These are phyloP conservation scores for Lithospermum erythrorhizon DNA, from an alignment of 257 asterid species.

Conservation along the genomic window DNA sequence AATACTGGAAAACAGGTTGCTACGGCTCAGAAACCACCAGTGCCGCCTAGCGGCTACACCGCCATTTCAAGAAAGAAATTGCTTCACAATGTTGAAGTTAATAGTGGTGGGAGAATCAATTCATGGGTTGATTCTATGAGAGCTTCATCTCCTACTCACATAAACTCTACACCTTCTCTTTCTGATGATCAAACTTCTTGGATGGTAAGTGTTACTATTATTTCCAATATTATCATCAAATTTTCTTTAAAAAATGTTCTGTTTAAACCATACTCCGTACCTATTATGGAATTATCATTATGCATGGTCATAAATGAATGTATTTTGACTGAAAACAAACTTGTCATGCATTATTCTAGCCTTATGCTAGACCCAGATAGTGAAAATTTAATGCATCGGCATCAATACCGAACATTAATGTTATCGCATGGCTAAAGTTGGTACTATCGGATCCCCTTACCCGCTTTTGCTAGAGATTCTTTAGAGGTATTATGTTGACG, in stretches of 20 bases:
- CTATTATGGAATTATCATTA: not conserved
- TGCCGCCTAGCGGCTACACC: conserved; percentile 46
- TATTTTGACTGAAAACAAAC: too few species aligned
- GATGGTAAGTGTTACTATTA: conserved; percentile 26
- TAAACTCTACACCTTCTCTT: conserved; percentile 29
- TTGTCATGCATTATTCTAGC: too few species aligned
- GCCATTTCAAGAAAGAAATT: conserved; percentile 46
- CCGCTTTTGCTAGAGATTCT: too few species aligned
- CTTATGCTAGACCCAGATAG: too few species aligned
- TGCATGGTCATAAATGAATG: not conserved
- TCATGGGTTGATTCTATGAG: conserved; percentile 81
- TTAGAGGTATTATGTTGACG: too few species aligned
- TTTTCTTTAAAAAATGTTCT: too few species aligned
- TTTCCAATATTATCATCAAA: too few species aligned
- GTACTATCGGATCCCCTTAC: too few species aligned
- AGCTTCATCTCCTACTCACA: conserved; percentile 80
- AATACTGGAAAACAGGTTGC: conserved; percentile 44
- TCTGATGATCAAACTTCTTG: conserved; percentile 43
- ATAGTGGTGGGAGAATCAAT: conserved; percentile 35
- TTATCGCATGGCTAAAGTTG: too few species aligned
- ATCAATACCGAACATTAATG: too few species aligned
- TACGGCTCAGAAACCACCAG: conserved; percentile 51
- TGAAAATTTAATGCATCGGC: too few species aligned
- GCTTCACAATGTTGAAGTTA: conserved; percentile 50
- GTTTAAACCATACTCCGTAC: too few species aligned